phyloP scores from a whole-genome alignment of 192 early-diverging fungal species.

The Helicostylum pulchrum region DNA sequence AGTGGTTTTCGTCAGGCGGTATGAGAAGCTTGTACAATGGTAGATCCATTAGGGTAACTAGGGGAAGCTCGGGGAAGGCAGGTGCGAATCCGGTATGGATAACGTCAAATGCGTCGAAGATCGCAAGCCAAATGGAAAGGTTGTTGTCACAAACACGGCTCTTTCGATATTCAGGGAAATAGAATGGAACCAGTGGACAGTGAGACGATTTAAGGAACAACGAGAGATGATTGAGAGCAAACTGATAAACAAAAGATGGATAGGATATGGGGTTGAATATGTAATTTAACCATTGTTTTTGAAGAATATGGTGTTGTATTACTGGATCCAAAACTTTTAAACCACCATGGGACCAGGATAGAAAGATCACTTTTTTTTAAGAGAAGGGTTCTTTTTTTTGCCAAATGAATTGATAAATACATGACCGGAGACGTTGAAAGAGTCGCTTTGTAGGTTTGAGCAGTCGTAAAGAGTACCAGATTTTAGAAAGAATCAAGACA shows the following conservation, averaged over 20 bases:
- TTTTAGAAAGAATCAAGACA: background rate
- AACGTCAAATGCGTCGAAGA: too few species aligned
- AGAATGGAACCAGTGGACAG: background rate
- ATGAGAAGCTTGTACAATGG: too few species aligned
- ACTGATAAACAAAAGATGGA: background rate
- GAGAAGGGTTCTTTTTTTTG: background rate
- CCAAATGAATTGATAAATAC: background rate
- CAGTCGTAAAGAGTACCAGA: background rate
- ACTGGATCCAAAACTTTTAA: background rate
- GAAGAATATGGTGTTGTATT: background rate
- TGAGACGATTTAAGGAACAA: background rate
- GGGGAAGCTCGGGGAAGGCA: too few species aligned
- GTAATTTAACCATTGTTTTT: background rate
- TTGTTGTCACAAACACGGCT: background rate
- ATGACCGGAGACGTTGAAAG: background rate
- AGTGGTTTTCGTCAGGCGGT: too few species aligned
- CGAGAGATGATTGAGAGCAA: background rate
- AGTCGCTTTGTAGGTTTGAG: background rate
- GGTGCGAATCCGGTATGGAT: too few species aligned
- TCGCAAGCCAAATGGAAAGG: background rate
- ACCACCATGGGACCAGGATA: background rate
- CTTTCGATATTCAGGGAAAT: background rate
- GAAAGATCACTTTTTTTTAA: background rate
- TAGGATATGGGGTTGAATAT: background rate
- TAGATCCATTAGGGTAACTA: too few species aligned